These are phyloP conservation scores for Trichophyton schoenleinii DNA, from an alignment of 2,329 filamentous ascomycete genomes.

Conservation along the genomic window DNA sequence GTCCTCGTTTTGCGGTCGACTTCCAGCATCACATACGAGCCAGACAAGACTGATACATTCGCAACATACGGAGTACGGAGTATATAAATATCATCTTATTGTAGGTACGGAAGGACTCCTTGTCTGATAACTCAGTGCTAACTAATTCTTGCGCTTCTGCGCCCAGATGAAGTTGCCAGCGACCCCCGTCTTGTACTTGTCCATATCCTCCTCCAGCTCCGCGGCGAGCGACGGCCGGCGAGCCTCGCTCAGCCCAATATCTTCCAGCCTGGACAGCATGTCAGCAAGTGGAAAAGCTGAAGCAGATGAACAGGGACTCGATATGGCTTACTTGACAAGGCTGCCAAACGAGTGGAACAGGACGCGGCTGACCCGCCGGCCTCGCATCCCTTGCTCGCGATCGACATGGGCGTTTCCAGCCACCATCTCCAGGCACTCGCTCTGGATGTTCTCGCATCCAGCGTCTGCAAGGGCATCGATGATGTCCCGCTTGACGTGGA, in stretches of 20 bases:
- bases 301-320: too few species aligned
- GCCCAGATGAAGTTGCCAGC: background rate
- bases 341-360: background rate
- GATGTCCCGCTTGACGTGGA: background rate
- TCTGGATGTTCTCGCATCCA: background rate
- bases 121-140: too few species aligned
- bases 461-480: background rate
- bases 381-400: background rate
- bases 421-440: background rate
- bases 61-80: too few species aligned
- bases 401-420: background rate
- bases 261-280: background rate
- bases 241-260: background rate
- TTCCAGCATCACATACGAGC: too few species aligned
- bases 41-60: too few species aligned
- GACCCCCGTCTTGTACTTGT: conserved; percentile 2
- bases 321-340: background rate
- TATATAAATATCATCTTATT: too few species aligned
- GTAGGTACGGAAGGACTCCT: too few species aligned
- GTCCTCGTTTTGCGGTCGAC: too few species aligned
- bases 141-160: background rate
- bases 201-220: background rate
- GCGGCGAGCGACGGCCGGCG: background rate
- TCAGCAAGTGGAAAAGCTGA: background rate
- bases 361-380: background rate